phyloP scores from a whole-genome alignment of 1,284 basidiomycete genomes.

The Cryptococcus sp. region DNA sequence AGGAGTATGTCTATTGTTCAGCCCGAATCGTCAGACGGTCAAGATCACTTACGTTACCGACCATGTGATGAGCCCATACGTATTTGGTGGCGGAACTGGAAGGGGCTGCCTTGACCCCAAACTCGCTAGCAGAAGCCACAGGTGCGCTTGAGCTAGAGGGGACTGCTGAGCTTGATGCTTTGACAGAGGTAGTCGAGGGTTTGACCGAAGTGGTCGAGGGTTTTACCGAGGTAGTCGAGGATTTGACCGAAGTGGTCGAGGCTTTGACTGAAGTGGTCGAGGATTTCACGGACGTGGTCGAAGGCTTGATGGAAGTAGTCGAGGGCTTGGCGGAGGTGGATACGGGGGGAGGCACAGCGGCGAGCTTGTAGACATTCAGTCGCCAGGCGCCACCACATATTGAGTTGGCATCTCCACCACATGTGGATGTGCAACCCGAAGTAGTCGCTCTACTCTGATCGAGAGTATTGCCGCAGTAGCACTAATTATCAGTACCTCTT shows the following conservation, averaged over 20 bases:
- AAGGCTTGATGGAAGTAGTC: conserved; percentile 2
- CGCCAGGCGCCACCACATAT: conserved; percentile 18
- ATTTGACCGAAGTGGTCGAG: not conserved
- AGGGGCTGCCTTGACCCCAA: conserved; percentile 17
- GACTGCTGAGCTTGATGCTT: conserved; percentile 5
- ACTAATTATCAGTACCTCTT: too few species aligned
- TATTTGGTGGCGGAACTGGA: conserved; percentile 20
- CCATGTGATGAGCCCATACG: conserved; percentile 46
- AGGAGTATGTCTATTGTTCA: conserved; percentile 36
- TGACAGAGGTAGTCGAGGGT: not conserved
- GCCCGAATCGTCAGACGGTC: not conserved
- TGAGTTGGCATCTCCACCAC: conserved; percentile 11
- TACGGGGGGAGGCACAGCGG: not conserved
- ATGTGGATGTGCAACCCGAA: conserved; percentile 10
- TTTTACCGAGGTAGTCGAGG: conserved; percentile 1
- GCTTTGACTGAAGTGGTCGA: conserved; percentile 6
- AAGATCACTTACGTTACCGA: conserved; percentile 28
- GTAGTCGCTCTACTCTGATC: conserved; percentile 4
- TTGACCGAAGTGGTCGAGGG: not conserved
- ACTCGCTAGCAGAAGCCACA: conserved; percentile 11
- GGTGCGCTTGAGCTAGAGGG: not conserved
- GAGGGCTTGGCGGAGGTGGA: conserved; percentile 1
- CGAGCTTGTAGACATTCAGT: conserved; percentile 23
- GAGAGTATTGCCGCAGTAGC: conserved; percentile 17
- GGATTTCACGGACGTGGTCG: conserved; percentile 6